Conservation (phyloP, 495 filamentous ascomycete genomes). For the Penicillium dipodomyicola region DNA sequence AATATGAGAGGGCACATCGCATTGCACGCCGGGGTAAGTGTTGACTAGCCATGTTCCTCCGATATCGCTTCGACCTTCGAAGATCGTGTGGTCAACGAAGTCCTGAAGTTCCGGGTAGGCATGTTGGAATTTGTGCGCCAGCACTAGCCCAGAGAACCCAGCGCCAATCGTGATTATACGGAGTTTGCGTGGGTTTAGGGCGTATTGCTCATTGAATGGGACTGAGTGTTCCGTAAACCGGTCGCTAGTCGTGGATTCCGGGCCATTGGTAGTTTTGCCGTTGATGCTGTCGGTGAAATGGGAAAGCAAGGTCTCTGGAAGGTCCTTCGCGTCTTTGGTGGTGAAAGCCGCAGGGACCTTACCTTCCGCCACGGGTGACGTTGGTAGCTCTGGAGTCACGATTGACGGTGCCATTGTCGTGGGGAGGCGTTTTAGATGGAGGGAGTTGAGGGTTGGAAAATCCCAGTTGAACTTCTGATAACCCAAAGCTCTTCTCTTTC, state of each 20-base stretch:
- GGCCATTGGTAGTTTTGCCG: not conserved
- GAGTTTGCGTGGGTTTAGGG: slow-evolving; percentile 26
- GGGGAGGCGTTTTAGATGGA: not conserved
- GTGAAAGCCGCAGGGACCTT: not conserved
- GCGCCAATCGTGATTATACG: slow-evolving; percentile 49
- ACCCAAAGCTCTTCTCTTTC: not conserved
- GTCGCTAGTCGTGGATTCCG: not conserved
- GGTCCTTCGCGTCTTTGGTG: not conserved
- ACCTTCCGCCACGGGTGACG: not conserved
- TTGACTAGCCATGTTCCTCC: slow-evolving; percentile 54
- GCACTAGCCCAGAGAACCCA: slow-evolving; percentile 50
- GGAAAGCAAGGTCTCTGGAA: not conserved
- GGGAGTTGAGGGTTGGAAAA: not conserved
- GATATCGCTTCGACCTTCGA: slow-evolving; percentile 47
- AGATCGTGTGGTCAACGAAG: slow-evolving; percentile 47
- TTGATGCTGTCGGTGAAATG: not conserved
- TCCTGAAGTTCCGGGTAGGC: slow-evolving; percentile 37
- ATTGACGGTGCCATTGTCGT: not conserved
- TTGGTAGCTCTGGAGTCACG: not conserved
- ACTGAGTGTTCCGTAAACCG: slow-evolving; percentile 6
- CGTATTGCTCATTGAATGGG: slow-evolving; percentile 19
- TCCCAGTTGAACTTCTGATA: not conserved
- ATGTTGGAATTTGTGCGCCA: slow-evolving; percentile 38
- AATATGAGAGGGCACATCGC: slow-evolving; percentile 58
- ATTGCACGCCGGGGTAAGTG: slow-evolving; percentile 51